Conservation (phyloP, 2,329 filamentous ascomycete genomes). For the Talaromyces albobiverticillius region DNA sequence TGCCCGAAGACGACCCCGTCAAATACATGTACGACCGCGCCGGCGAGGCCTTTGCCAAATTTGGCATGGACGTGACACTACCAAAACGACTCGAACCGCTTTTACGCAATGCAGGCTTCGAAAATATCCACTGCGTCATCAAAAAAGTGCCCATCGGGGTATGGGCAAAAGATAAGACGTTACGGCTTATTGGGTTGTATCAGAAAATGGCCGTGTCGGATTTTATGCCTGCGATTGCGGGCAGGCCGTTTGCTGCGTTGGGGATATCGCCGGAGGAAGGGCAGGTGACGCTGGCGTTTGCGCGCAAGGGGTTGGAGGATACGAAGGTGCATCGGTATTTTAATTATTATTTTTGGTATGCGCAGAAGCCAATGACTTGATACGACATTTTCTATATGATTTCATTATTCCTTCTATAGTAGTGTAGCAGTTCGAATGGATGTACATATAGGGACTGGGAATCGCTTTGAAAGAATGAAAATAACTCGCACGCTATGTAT, state of each 20-base stretch:
- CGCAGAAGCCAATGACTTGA: constrained; percentile 9
- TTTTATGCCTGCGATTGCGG: constrained; percentile 6
- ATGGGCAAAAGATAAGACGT: constrained; percentile 12
- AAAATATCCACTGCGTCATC: constrained; percentile 1
- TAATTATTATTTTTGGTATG: constrained; percentile 14
- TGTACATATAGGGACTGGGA: no score
- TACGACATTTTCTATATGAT: background rate
- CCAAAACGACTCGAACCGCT: constrained; percentile 1
- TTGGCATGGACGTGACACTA: constrained; percentile 12
- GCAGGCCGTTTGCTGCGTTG: constrained; percentile 5
- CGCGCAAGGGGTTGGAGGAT: constrained; percentile 7
- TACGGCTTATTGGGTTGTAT: constrained; percentile 8
- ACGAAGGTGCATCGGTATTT: constrained; percentile 8
- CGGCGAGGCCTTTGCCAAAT: constrained; percentile 6
- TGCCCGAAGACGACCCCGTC: constrained; percentile 35
- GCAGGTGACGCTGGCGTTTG: constrained; percentile 9
- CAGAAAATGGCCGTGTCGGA: constrained; percentile 13
- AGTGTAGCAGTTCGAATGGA: background rate
- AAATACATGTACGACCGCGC: constrained; percentile 21
- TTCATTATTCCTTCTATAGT: background rate
- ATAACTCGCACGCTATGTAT: no score
- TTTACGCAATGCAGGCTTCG: constrained; percentile 2
- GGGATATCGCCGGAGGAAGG: constrained; percentile 5
- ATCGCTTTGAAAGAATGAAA: no score
- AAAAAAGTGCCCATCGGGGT: constrained; percentile 13